phyloP scores from a whole-genome alignment of 2,329 filamentous ascomycete genomes.

The Pseudopyricularia javanii region DNA sequence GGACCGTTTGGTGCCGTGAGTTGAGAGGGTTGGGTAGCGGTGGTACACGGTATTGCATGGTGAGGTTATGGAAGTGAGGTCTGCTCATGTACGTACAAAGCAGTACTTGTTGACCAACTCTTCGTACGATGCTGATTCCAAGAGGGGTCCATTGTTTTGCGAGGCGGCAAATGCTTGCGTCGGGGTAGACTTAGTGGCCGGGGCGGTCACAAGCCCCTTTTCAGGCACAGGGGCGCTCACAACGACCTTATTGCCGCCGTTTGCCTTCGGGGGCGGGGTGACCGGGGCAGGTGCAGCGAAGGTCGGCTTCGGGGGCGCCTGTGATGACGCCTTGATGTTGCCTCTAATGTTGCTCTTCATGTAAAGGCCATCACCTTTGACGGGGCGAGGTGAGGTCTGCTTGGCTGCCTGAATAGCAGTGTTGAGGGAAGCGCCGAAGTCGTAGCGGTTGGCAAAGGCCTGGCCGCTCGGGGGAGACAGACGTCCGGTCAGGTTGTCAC shows the following conservation, averaged over 20 bases:
- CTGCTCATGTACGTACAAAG: constrained; percentile 73
- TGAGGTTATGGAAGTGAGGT: constrained; percentile 2
- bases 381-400: constrained; percentile 24
- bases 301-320: not conserved
- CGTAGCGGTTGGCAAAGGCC: constrained; percentile 85
- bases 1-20: not conserved
- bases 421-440: constrained; percentile 84
- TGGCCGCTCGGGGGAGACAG: constrained; percentile 48
- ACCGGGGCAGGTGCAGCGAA: not conserved
- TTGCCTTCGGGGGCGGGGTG: not conserved
- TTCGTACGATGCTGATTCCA: constrained; percentile 84
- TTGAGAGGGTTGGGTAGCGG: not conserved
- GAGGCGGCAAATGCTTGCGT: constrained; percentile 7
- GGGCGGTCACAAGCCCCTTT: not conserved
- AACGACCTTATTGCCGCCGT: not conserved
- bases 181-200: constrained; percentile 7
- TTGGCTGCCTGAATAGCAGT: constrained; percentile 70
- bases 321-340: constrained; percentile 5
- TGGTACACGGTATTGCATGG: not conserved
- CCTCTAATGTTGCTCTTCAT: constrained; percentile 38
- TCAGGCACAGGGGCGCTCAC: not conserved
- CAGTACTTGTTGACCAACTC: constrained; percentile 98
- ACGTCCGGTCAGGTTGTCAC: constrained; percentile 43
- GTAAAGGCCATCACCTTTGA: constrained; percentile 33
- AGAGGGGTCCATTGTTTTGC: constrained; percentile 29